Evolutionary conservation across 2,329 filamentous ascomycete species (phyloP), one percentile per base, ranked within the genome.

Genomic region (Periconia digitata): DNA sequence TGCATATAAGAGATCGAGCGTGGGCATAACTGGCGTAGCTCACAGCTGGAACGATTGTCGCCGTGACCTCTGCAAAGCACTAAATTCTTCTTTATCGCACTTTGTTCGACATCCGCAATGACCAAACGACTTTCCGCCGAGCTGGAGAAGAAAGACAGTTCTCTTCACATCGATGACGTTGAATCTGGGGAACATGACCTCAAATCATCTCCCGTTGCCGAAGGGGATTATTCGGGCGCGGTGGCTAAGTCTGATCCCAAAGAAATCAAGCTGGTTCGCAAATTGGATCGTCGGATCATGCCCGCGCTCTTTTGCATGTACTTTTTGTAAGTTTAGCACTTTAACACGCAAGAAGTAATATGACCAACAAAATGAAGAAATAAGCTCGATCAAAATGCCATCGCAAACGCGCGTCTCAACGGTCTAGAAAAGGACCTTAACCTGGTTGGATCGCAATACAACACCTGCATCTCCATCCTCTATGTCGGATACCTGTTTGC

Each of bases 381-480:
- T 37, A 69, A 69, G 35, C 75, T 85, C 23, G 83, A 85, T 56
- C 75, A 82, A 13, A 85, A 85, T 65, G 84, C 85, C 64, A 85
- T 87, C 47, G 82, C 83, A 1, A 78, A 83, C 2, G 85, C 84
- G 0, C 78, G 79, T n/a, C 73, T 87, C 40, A 80, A 82, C 62
- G 82, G 82, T 8, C 72, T 87, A 20, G 78, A 84, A 46, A 71
- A 73, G 1, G 84, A 86, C 44, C 71, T 85, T 13, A 59, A 70
- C 2, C 73, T 86, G 45, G 63, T 65, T 40, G 68, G 80, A 51
- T 76, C 74, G 2, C 71, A 86, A 63, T 86, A 86, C 60, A 78
- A 81, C 35, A 84, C 82, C 1, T 83, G 81, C 47, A 71, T 85
- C 38, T 79, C 76, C 42, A 85, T 86, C 50, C 71, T 86, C 41